These are phyloP conservation scores for Arthrocladium fulminans DNA, from an alignment of 2,329 filamentous ascomycete species.

Conservation along the genomic window DNA sequence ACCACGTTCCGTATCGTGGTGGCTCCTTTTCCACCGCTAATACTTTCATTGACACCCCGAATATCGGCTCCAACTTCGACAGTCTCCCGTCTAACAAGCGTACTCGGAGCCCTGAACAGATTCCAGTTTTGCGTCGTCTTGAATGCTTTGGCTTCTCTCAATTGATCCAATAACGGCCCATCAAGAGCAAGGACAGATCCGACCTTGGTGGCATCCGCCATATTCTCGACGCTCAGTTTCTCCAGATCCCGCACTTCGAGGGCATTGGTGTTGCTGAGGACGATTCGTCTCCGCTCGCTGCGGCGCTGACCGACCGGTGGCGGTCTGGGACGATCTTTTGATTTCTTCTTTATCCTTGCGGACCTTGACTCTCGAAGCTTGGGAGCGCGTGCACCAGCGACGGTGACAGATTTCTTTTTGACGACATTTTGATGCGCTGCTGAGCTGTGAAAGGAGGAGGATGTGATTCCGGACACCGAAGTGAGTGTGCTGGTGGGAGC, in stretches of 20 bases:
- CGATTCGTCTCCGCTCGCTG: constrained; percentile 75
- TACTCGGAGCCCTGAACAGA: constrained; percentile 72
- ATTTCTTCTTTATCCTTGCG: constrained; percentile 39
- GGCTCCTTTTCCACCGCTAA: constrained; percentile 26
- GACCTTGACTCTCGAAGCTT: constrained; percentile 33
- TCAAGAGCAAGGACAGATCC: constrained; percentile 61
- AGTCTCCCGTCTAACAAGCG: constrained; percentile 71
- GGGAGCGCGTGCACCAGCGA: constrained; percentile 9
- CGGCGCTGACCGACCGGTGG: constrained; percentile 73
- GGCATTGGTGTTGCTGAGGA: constrained; percentile 90
- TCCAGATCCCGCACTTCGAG: constrained; percentile 62
- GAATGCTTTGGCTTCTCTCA: constrained; percentile 81
- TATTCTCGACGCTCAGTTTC: constrained; percentile 48
- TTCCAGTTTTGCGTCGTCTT: constrained; percentile 83
- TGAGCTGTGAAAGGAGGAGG: constrained; percentile 37
- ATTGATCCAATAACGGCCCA: constrained; percentile 61
- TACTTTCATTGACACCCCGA: constrained; percentile 41
- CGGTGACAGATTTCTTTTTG: constrained; percentile 40
- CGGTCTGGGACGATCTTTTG: constrained; percentile 40
- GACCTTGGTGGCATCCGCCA: constrained; percentile 47
- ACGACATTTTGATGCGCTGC: constrained; percentile 30
- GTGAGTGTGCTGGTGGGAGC: not conserved
- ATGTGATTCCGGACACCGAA: not conserved
- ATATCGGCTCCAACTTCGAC: constrained; percentile 59
- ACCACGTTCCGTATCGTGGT: constrained; percentile 52